Percentiles rank a stretch among this genome's conserved stretches.
These are phyloP conservation scores for Fusarium tjaetaba DNA, from an alignment of 2,329 filamentous ascomycete genomes.

Conservation along the genomic window DNA sequence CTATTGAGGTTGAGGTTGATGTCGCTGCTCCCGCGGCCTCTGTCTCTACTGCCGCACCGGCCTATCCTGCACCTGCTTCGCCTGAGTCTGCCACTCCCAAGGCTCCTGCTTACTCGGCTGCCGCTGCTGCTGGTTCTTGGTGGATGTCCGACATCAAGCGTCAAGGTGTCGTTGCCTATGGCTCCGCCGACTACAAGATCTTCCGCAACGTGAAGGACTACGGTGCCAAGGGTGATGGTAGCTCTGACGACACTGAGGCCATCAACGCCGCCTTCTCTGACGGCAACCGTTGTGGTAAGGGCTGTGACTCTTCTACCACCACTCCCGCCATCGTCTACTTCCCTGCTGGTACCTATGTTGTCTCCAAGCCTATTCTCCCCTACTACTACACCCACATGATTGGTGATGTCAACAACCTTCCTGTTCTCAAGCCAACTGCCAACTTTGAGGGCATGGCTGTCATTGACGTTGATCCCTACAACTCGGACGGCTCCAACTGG, in stretches of 20 bases:
- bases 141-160: constrained; percentile 78
- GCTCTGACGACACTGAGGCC: constrained; percentile 84
- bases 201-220: constrained; percentile 83
- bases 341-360: constrained; percentile 84
- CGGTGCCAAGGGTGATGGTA: constrained; percentile 73
- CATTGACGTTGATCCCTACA: constrained; percentile 89
- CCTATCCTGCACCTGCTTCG: constrained; percentile 1
- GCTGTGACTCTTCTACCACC: constrained; percentile 86
- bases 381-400: constrained; percentile 95
- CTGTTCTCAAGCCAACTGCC: constrained; percentile 78
- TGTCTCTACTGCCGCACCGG: neutral
- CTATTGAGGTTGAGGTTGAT: neutral
- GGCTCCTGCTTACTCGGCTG: constrained; percentile 10
- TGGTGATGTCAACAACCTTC: constrained; percentile 78
- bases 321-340: constrained; percentile 91
- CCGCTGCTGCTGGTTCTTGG: constrained; percentile 58
- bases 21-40: constrained; percentile 23
- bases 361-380: constrained; percentile 81
- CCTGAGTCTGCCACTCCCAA: neutral
- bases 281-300: constrained; percentile 81
- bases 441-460: constrained; percentile 86
- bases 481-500: constrained; percentile 73
- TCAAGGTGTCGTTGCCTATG: constrained; percentile 74
- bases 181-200: constrained; percentile 69
- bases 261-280: constrained; percentile 85